A percentile compares a stretch with the other conserved stretches of the same genome.
These are phyloP conservation scores for Russula griseocarnosa DNA, from an alignment of 768 basidiomycete genomes.

Conservation along the genomic window DNA sequence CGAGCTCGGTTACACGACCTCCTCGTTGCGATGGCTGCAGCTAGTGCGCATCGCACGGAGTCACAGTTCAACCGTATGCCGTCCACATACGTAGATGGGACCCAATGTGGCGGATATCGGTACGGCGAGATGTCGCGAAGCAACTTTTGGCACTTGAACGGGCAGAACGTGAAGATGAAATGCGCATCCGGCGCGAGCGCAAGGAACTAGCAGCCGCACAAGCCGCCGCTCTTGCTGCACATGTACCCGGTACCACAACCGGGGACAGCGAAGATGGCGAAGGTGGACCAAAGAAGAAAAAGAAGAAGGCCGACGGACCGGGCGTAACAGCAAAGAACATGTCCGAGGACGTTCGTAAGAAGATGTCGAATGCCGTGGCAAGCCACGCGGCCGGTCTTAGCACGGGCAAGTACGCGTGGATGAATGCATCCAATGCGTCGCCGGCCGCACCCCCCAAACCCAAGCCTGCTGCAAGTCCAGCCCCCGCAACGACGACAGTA, in stretches of 20 bases:
- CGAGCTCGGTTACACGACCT: slow-evolving; percentile 70
- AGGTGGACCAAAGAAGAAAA: slow-evolving; percentile 65
- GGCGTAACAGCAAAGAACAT: slow-evolving; percentile 84
- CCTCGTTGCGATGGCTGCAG: slow-evolving; percentile 61
- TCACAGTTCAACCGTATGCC: slow-evolving; percentile 66
- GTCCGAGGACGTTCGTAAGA: slow-evolving; percentile 88
- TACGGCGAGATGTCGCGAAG: slow-evolving; percentile 77
- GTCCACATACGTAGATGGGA: slow-evolving; percentile 58
- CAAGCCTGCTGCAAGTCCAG: slow-evolving; percentile 32
- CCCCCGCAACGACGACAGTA: slow-evolving; percentile 35
- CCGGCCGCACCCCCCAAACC: slow-evolving; percentile 38
- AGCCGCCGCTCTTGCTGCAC: slow-evolving; percentile 62
- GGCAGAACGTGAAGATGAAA: slow-evolving; percentile 81
- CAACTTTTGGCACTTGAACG: slow-evolving; percentile 72
- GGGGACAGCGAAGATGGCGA: slow-evolving; percentile 47
- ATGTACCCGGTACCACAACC: slow-evolving; percentile 53
- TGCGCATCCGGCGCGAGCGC: slow-evolving; percentile 64
- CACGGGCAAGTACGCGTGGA: slow-evolving; percentile 79
- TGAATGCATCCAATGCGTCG: slow-evolving; percentile 61
- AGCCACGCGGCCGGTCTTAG: slow-evolving; percentile 83
- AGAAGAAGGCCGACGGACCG: slow-evolving; percentile 77
- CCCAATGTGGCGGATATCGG: slow-evolving; percentile 81
- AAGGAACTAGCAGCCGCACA: slow-evolving; percentile 73
- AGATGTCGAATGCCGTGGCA: slow-evolving; percentile 86
- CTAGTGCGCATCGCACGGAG: slow-evolving; percentile 64